phyloP scores from a whole-genome alignment of 352 stramenopile genomes.

The Pythium rhizo-oryzae region DNA sequence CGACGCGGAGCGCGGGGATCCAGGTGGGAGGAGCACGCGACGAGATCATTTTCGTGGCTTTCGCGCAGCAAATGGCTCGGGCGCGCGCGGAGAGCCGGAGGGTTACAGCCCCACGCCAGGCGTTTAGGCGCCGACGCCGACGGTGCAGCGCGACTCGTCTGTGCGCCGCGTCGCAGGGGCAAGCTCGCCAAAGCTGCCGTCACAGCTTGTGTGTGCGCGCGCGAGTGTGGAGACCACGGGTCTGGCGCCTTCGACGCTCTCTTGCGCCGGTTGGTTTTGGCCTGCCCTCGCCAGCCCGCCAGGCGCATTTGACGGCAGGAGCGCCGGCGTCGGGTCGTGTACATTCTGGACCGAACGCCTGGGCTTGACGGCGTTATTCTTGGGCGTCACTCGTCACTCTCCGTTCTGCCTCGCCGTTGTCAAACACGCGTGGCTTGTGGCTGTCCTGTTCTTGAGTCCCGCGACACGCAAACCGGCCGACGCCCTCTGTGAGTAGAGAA shows the following conservation, averaged over 20 bases:
- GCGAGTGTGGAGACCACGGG: not conserved
- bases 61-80: not conserved
- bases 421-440: not conserved
- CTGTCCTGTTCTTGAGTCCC: no score
- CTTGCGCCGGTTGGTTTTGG: not conserved
- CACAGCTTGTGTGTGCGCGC: not conserved
- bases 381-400: not conserved
- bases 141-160: slow-evolving; percentile 3
- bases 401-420: not conserved
- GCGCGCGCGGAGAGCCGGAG: slow-evolving; percentile 14
- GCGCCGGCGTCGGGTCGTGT: not conserved
- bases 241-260: not conserved
- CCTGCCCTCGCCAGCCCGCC: no score
- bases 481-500: no score
- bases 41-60: slow-evolving; percentile 7
- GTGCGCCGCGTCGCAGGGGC: slow-evolving; percentile 12
- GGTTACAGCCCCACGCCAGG: not conserved
- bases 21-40: slow-evolving; percentile 19
- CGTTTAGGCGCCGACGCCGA: not conserved
- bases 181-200: not conserved
- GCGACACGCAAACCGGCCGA: no score
- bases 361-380: no score
- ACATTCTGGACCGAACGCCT: not conserved
- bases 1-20: slow-evolving; percentile 7
- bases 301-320: not conserved